phyloP scores from a whole-genome alignment of 257 asterid genomes.

The Solanum habrochaites region DNA sequence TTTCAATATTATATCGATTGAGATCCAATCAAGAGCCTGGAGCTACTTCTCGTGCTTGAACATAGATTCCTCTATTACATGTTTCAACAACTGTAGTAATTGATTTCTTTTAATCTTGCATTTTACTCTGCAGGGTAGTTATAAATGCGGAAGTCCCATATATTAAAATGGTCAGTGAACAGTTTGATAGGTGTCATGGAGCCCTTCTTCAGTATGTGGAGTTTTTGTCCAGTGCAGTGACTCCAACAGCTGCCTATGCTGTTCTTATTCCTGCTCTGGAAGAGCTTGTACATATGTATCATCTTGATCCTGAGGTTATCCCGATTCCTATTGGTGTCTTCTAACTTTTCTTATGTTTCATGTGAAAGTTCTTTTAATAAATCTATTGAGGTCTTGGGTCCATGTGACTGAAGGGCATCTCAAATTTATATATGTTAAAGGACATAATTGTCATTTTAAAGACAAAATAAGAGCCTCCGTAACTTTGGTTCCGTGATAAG shows the following conservation, averaged over 20 bases:
- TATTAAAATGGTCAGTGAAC: conserved; percentile 96
- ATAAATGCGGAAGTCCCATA: conserved; percentile 75
- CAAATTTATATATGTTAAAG: background rate
- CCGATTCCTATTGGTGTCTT: background rate
- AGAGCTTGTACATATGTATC: conserved; percentile 85
- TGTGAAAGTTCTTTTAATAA: background rate
- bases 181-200: conserved; percentile 97
- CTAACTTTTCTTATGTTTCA: conserved; percentile 1
- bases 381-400: background rate
- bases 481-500: background rate
- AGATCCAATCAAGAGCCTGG: background rate
- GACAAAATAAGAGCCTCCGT: background rate
- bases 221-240: conserved; percentile 80
- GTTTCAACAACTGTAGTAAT: background rate
- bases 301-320: conserved; percentile 97
- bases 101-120: background rate
- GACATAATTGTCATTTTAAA: background rate
- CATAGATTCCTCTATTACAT: background rate
- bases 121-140: conserved; percentile 63
- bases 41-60: background rate
- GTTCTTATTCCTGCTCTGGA: conserved; percentile 77
- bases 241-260: conserved; percentile 67
- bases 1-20: background rate
- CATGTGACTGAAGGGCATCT: background rate
- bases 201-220: conserved; percentile 98